phyloP scores from a whole-genome alignment of 805 yeast species.

The Lipomyces yamanashiensis region DNA sequence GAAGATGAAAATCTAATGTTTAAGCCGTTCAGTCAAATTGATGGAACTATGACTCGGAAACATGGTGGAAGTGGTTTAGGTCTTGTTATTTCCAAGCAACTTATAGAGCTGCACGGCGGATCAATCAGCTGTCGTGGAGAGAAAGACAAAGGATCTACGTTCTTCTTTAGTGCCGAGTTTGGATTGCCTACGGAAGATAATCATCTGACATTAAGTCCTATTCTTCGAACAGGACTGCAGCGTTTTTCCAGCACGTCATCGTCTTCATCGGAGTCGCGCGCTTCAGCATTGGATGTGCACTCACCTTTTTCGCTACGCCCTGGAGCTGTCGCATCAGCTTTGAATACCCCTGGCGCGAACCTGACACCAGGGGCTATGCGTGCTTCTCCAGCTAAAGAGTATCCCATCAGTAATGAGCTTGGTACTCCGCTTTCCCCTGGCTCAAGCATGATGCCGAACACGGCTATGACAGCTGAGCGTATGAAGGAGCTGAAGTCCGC shows the following conservation, averaged over 20 bases:
- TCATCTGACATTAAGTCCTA: constrained; percentile 19
- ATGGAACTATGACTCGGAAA: constrained; percentile 37
- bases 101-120: constrained; percentile 46
- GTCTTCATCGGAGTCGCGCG: neutral
- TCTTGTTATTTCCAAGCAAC: constrained; percentile 45
- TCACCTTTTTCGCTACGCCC: constrained; percentile 26
- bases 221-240: constrained; percentile 7
- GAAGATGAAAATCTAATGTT: constrained; percentile 44
- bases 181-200: constrained; percentile 41
- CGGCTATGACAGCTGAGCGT: constrained; percentile 13
- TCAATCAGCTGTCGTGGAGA: constrained; percentile 41
- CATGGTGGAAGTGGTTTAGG: constrained; percentile 46
- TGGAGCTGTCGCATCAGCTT: constrained; percentile 9
- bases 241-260: constrained; percentile 17
- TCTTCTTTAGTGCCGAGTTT: constrained; percentile 42
- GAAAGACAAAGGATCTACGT: constrained; percentile 43
- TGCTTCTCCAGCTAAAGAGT: constrained; percentile 23
- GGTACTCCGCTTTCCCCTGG: neutral
- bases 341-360: constrained; percentile 1
- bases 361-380: constrained; percentile 5
- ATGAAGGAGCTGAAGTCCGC: constrained; percentile 12
- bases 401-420: neutral
- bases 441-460: neutral
- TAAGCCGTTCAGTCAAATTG: constrained; percentile 46
- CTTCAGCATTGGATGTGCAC: constrained; percentile 5